Conservation (phyloP, 768 basidiomycete species). For the Butyriboletus loyo region DNA sequence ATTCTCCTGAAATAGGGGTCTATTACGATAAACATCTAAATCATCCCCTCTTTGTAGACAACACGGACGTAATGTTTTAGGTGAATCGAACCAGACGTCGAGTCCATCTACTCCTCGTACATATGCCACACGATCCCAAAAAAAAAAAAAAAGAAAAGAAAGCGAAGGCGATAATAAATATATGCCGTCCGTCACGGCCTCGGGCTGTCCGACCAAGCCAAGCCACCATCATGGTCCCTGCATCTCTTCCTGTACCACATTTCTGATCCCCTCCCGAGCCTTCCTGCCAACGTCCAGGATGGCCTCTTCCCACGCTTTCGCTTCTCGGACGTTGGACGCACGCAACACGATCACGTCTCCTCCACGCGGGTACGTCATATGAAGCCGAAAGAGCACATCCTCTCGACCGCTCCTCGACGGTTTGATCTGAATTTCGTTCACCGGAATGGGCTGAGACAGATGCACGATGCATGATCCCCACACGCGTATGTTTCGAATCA, state of each 20-base stretch:
- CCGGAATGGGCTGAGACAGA: slow-evolving; percentile 65
- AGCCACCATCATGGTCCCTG: not conserved
- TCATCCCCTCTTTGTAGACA: not conserved
- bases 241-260: not conserved
- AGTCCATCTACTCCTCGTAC: no score
- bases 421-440: slow-evolving; percentile 62
- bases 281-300: slow-evolving; percentile 28
- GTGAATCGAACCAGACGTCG: not conserved
- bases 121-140: not conserved
- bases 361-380: slow-evolving; percentile 66
- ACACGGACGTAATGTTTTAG: no score
- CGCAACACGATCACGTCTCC: slow-evolving; percentile 66
- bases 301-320: slow-evolving; percentile 49
- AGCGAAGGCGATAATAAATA: slow-evolving; percentile 5
- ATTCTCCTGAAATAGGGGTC: not conserved
- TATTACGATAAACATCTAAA: not conserved
- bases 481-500: no score
- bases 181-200: not conserved
- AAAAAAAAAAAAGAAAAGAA: not conserved
- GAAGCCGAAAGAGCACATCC: slow-evolving; percentile 63
- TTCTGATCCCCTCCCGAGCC: slow-evolving; percentile 11
- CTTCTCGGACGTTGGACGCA: slow-evolving; percentile 56
- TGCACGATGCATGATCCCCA: no score
- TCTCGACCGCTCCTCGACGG: slow-evolving; percentile 55
- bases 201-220: slow-evolving; percentile 1